phyloP scores from a whole-genome alignment of 305 asterid genomes.

The Stenogyne calaminthoides region DNA sequence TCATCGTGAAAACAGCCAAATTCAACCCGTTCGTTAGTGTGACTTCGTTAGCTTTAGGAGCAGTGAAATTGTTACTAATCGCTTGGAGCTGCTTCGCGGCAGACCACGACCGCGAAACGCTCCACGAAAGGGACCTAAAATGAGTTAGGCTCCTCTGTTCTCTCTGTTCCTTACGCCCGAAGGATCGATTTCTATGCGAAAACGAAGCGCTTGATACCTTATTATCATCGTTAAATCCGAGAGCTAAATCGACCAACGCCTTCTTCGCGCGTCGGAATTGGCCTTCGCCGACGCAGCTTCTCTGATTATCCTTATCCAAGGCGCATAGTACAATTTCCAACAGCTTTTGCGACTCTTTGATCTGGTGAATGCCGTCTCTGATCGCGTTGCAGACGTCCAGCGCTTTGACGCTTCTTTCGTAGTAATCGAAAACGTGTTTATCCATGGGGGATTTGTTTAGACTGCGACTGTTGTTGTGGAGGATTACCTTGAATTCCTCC shows the following conservation, averaged over 20 bases:
- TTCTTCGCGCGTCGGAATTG: conserved; percentile 57
- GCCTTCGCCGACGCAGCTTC: conserved; percentile 47
- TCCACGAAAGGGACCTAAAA: conserved; percentile 54
- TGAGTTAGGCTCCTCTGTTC: conserved; percentile 37
- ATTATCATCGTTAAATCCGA: conserved; percentile 52
- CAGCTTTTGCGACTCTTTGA: conserved; percentile 51
- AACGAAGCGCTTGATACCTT: conserved; percentile 31
- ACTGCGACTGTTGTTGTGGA: conserved; percentile 37
- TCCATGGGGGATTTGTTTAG: conserved; percentile 44
- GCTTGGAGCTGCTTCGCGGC: conserved; percentile 57
- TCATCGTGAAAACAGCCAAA: conserved; percentile 53
- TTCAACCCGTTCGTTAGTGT: conserved; percentile 41
- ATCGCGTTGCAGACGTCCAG: conserved; percentile 58
- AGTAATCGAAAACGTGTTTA: conserved; percentile 38
- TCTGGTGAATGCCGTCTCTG: conserved; percentile 57
- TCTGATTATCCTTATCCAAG: conserved; percentile 41
- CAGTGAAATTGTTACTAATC: conserved; percentile 37
- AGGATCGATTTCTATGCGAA: conserved; percentile 46
- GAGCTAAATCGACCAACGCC: conserved; percentile 43
- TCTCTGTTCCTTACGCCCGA: conserved; percentile 35
- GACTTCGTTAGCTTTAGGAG: conserved; percentile 41
- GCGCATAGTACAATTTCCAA: conserved; percentile 50
- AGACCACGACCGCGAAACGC: conserved; percentile 57
- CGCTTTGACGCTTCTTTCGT: conserved; percentile 54
- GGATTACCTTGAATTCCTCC: conserved; percentile 49